Base-by-base conservation (phyloP, 371 early-diverging fungal genomes). In the Haplosporangium sp. region DNA sequence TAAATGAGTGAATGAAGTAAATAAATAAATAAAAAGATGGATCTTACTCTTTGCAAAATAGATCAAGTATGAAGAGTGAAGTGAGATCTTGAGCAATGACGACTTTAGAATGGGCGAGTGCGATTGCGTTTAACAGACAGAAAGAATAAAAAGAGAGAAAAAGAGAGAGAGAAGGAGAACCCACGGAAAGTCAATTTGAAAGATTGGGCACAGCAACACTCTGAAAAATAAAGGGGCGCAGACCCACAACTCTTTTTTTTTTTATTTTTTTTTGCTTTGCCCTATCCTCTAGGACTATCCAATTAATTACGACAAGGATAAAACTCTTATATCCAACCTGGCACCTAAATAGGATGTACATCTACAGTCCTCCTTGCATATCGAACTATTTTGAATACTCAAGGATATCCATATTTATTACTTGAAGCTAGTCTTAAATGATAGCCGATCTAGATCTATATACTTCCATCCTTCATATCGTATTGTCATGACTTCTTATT, bases 201-300 rank as follows among this genome's bases (percentile, higher is more conserved):
- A 61, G 42, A 61, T 61, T 61, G 61, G 61, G 61, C 61, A 61
- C 61, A 61, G 61, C 61, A 61, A 11, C 19, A 39, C n/a, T 6
- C 27, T 10, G 37, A 39, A 37, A 39, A 37, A 58, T 6, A 37
- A 52, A 52, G 20, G 58, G 58, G 58, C 58, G 58, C 58, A 58
- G 58, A 58, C 58, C 50, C 17, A 50, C 13, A 27, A 27, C 27
- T 27, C 27, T 27, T 27, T 27, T 27, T 27, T 48, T 10, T 48
- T 48, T 17, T 13, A 10, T 13, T 48, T 48, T 27, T 27, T 27
- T 37, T 20, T 57, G 57, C 57, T 56, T 56, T 56, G 57, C 57
- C 57, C 57, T 56, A n/a, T n/a, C n/a, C n/a, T n/a, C n/a, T n/a
- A n/a, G n/a, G n/a, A n/a, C n/a, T n/a, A n/a, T n/a, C n/a, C n/a